phyloP scores from a whole-genome alignment of 495 filamentous ascomycete species.

The Neurospora hispaniola region DNA sequence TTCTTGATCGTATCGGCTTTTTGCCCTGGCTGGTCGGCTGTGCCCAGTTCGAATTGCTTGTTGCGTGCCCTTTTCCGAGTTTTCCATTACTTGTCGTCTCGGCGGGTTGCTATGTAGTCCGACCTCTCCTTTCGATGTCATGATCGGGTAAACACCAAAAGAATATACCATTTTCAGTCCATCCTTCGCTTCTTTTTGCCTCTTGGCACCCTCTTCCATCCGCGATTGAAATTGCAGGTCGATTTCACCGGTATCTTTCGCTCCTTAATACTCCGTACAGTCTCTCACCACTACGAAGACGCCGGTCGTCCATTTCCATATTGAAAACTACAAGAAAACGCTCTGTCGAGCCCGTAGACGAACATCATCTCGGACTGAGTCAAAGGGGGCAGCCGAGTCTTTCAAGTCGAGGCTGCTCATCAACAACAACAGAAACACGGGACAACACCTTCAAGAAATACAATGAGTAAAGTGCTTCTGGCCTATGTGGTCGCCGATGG shows the following conservation, averaged over 20 bases:
- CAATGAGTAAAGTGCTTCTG: conserved; percentile 48
- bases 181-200: conserved; percentile 24
- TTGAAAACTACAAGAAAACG: neutral
- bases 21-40: neutral
- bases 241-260: conserved; percentile 17
- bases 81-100: neutral
- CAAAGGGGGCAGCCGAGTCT: conserved; percentile 7
- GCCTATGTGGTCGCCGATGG: conserved; percentile 46
- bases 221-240: conserved; percentile 25
- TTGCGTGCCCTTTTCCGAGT: conserved; percentile 13
- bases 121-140: conserved; percentile 6
- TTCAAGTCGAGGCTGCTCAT: conserved; percentile 9
- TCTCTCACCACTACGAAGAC: conserved; percentile 12
- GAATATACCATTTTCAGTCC: conserved; percentile 17
- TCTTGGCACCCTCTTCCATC: conserved; percentile 7
- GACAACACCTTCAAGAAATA: conserved; percentile 18
- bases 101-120: neutral
- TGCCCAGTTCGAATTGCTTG: conserved; percentile 3
- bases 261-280: neutral
- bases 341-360: conserved; percentile 2
- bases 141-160: conserved; percentile 3
- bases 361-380: neutral
- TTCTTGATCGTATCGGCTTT: neutral
- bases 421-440: neutral
- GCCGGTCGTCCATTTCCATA: conserved; percentile 13